These are phyloP conservation scores for Pseudohyphozyma bogoriensis DNA, from an alignment of 768 basidiomycete species.

Conservation along the genomic window DNA sequence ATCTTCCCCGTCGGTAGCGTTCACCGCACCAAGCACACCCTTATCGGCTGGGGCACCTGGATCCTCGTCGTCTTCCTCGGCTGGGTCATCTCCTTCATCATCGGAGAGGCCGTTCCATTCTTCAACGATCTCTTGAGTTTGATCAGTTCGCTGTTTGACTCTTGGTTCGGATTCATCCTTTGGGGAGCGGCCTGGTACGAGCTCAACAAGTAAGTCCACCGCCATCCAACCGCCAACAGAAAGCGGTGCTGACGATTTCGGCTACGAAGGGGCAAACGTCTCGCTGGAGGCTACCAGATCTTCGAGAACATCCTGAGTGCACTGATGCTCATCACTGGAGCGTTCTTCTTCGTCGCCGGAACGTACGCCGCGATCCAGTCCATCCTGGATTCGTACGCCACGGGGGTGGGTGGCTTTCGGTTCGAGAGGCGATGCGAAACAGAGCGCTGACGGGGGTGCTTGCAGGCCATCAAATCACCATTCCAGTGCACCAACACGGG, in stretches of 20 bases:
- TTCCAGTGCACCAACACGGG: conserved; percentile 6
- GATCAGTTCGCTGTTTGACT: conserved; percentile 26
- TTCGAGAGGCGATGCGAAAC: no score
- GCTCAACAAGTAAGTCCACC: no score
- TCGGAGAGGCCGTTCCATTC: conserved; percentile 23
- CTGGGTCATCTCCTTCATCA: conserved; percentile 29
- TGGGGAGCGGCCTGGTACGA: conserved; percentile 29
- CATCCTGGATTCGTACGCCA: conserved; percentile 10
- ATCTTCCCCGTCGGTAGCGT: conserved; percentile 28
- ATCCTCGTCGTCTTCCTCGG: conserved; percentile 23
- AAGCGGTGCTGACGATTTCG: no score
- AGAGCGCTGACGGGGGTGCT: not conserved
- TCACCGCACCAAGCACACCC: conserved; percentile 28
- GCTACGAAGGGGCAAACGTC: conserved; percentile 11
- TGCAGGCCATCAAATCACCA: conserved; percentile 12
- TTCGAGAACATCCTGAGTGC: conserved; percentile 6
- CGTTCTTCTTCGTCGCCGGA: conserved; percentile 25
- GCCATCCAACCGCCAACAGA: no score
- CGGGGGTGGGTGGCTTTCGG: not conserved
- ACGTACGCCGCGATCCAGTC: conserved; percentile 17
- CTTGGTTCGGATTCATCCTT: conserved; percentile 31
- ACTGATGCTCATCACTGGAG: conserved; percentile 15
- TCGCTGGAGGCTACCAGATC: not conserved
- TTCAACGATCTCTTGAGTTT: conserved; percentile 20
- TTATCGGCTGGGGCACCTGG: conserved; percentile 31